Percentiles rank a stretch among this genome's conserved stretches.
These are phyloP conservation scores for Moniliella sp. DNA, from an alignment of 1,284 basidiomycete species.

Conservation along the genomic window DNA sequence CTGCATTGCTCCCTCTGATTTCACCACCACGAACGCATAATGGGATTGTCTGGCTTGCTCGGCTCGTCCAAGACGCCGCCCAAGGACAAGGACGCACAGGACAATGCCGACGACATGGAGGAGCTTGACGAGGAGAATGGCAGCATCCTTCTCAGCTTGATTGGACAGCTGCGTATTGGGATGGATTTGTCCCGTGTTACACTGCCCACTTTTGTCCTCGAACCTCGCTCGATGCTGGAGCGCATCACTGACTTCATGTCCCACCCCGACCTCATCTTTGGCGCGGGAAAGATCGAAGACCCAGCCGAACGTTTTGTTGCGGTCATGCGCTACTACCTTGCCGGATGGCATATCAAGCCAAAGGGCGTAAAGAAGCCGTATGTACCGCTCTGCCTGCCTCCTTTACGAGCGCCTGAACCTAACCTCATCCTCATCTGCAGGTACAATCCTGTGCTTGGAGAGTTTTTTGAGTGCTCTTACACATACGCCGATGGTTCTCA, in stretches of 20 bases:
- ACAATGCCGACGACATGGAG: constrained; percentile 31
- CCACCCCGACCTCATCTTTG: constrained; percentile 89
- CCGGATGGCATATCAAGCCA: constrained; percentile 99
- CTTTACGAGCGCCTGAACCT: no score
- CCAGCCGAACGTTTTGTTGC: constrained; percentile 75
- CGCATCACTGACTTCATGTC: constrained; percentile 72
- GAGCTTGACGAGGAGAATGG: constrained; percentile 36
- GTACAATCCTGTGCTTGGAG: constrained; percentile 92
- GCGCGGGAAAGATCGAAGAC: constrained; percentile 52
- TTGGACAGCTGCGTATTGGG: constrained; percentile 65
- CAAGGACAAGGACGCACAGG: no score
- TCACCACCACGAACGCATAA: no score
- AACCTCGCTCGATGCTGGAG: constrained; percentile 32
- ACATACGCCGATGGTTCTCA: constrained; percentile 72
- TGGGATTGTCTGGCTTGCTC: no score
- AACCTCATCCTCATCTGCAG: no score
- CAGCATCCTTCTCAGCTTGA: constrained; percentile 40
- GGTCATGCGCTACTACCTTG: constrained; percentile 79
- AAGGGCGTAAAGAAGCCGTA: constrained; percentile 94
- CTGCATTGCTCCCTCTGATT: no score
- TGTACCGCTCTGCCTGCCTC: no score
- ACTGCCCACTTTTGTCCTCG: constrained; percentile 31
- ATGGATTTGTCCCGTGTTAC: constrained; percentile 90
- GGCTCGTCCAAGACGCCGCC: no score
- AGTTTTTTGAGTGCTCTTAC: constrained; percentile 90